Conservation (phyloP, 306 rosid species). For the Boehmeria nivea region DNA sequence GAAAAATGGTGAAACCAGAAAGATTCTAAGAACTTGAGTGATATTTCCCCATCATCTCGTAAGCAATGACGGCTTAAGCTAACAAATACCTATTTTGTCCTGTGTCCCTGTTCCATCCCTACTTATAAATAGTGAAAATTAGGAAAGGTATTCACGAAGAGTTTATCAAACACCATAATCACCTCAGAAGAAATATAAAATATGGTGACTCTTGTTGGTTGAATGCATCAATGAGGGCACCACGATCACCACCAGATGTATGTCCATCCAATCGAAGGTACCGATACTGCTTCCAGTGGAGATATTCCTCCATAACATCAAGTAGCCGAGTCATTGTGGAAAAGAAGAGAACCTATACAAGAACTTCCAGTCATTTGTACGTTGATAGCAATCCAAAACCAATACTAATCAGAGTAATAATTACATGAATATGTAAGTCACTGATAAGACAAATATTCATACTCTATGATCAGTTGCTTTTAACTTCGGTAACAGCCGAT, state of each 20-base stretch:
- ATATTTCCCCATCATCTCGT: no score
- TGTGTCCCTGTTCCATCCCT: no score
- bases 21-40: background rate
- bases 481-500: constrained; percentile 86
- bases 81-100: no score
- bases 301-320: constrained; percentile 99
- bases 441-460: constrained; percentile 7
- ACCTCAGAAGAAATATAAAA: constrained; percentile 96
- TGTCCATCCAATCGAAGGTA: constrained; percentile 98
- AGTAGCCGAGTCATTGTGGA: constrained; percentile 99
- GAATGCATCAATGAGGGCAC: constrained; percentile 83
- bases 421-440: background rate
- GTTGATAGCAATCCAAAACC: constrained; percentile 14
- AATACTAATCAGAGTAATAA: background rate
- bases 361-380: no score
- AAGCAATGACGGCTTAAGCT: no score
- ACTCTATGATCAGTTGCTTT: constrained; percentile 99
- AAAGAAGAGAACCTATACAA: constrained; percentile 99
- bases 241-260: constrained; percentile 95
- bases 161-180: constrained; percentile 13
- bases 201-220: constrained; percentile 68
- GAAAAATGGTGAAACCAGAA: background rate
- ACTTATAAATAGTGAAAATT: background rate
- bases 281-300: constrained; percentile 66
- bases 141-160: background rate